A percentile compares a stretch with the other conserved stretches of the same genome.
phyloP scores from a whole-genome alignment of 176 grass and related monocot species.

The Luzula sylvatica region DNA sequence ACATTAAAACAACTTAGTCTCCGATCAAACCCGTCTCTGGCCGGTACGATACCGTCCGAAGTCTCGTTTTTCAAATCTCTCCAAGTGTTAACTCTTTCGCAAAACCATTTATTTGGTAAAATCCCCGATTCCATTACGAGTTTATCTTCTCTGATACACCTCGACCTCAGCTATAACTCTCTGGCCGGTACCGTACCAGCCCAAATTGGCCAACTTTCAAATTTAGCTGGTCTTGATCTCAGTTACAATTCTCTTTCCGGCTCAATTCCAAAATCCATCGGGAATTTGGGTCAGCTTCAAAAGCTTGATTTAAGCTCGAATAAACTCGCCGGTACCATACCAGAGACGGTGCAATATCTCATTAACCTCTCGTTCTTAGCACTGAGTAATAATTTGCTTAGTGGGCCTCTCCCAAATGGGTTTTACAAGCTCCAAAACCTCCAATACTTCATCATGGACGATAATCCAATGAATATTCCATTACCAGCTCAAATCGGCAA shows the following conservation, averaged over 20 bases:
- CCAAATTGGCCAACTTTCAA: constrained; percentile 39
- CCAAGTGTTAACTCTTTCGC: constrained; percentile 79
- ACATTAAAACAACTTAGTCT: constrained; percentile 76
- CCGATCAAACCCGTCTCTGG: constrained; percentile 49
- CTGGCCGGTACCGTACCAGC: constrained; percentile 36
- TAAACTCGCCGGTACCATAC: constrained; percentile 43
- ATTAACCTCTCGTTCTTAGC: constrained; percentile 61
- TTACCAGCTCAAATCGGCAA: constrained; percentile 52
- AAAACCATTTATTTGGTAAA: constrained; percentile 55
- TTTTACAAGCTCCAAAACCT: constrained; percentile 45
- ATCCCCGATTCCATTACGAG: constrained; percentile 44
- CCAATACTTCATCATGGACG: constrained; percentile 94
- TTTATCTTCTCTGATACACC: constrained; percentile 54
- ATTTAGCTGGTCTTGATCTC: constrained; percentile 53
- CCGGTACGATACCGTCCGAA: constrained; percentile 43
- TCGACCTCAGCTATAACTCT: constrained; percentile 94
- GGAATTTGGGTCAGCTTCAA: constrained; percentile 60
- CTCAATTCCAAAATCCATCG: constrained; percentile 43
- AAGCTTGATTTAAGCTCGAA: constrained; percentile 95
- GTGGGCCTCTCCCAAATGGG: constrained; percentile 38
- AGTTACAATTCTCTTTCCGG: constrained; percentile 86
- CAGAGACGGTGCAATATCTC: constrained; percentile 41
- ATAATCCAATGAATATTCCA: constrained; percentile 49
- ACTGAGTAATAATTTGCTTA: constrained; percentile 54
- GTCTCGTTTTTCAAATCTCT: constrained; percentile 44